These are phyloP conservation scores for Populus tomentosa DNA, from an alignment of 441 rosid genomes.

Conservation along the genomic window DNA sequence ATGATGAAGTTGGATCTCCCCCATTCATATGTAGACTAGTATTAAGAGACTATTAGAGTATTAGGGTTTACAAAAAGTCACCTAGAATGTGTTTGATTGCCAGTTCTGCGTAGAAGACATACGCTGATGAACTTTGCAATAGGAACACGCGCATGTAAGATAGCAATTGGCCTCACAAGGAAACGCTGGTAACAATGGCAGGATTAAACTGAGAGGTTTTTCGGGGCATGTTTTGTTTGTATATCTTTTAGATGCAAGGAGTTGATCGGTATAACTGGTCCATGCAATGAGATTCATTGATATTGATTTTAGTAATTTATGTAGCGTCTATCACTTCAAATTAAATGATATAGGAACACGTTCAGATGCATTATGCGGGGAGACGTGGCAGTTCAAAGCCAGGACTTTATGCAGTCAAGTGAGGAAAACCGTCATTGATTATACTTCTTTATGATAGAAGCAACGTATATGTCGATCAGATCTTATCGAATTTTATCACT, in stretches of 20 bases:
- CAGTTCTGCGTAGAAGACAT: not conserved
- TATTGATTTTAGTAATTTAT: not conserved
- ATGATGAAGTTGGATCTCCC: not conserved
- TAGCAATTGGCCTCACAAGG: not conserved
- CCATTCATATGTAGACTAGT: not conserved
- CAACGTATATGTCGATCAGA: not conserved
- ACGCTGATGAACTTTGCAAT: not conserved
- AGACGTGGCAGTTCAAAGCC: not conserved
- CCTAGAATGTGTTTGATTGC: not conserved
- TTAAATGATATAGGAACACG: not conserved
- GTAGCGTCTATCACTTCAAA: not conserved
- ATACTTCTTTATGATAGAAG: constrained; percentile 9
- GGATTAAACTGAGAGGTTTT: not conserved
- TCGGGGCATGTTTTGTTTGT: not conserved
- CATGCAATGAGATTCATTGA: not conserved
- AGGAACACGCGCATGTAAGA: not conserved
- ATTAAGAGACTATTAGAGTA: not conserved
- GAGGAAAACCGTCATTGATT: not conserved
- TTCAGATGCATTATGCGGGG: not conserved
- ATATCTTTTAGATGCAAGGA: not conserved
- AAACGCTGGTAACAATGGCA: not conserved
- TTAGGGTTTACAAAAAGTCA: not conserved
- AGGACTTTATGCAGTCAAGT: constrained; percentile 6
- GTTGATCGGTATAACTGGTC: not conserved
- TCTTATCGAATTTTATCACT: constrained; percentile 1